Base-by-base conservation (phyloP, 2,329 filamentous ascomycete genomes). In the Verticillium dahliae region DNA sequence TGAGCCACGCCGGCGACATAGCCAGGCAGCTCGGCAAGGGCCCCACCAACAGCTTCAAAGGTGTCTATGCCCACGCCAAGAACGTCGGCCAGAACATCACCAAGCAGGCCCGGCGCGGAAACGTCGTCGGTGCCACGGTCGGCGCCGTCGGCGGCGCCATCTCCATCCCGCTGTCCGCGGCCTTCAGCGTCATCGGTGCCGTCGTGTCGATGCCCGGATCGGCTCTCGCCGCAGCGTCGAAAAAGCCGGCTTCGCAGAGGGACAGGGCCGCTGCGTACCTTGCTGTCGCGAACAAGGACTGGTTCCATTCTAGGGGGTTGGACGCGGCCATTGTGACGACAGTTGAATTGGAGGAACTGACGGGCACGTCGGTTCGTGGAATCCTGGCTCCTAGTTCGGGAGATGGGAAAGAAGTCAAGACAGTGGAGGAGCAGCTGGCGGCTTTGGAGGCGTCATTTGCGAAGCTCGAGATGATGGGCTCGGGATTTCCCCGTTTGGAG, bases 1-100 rank as follows among this genome's bases (percentile, higher is more conserved):
- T 80, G 18, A 72, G 71, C 35, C 78, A 80, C 62, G 78, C 77
- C 1, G 74, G 71, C 37, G 78, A 80, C 57, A 67, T 78, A 14
- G 78, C 70, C 7, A 41, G 35, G 57, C 57, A 18, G 57, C 9
- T 58, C 13, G 57, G 38, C n/a, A 9, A 22, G 55, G 55, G 55
- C 14, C 14, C 57, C 11, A 72, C 68, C 55, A 66, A 66, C 5
- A 68, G 76, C 31, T 73, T 75, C 64, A 75, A 75, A 60, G 69
- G 72, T 9, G 71, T 80, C 2, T 65, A 67, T 2, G 65, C 65
- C 7, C 76, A 78, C 63, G 70, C 72, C 13, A 78, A 75, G 64
- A 57, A 63, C 2, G 70, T 79, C 0, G 75, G 79, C 1, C 72
- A 69, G 18, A 65, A 67, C 7, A 73, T 81, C 18, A 67, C 66